A percentile compares a stretch with the other conserved stretches of the same genome.
These are phyloP conservation scores for Colletotrichum tropicicola DNA, from an alignment of 2,329 filamentous ascomycete species.

Conservation along the genomic window DNA sequence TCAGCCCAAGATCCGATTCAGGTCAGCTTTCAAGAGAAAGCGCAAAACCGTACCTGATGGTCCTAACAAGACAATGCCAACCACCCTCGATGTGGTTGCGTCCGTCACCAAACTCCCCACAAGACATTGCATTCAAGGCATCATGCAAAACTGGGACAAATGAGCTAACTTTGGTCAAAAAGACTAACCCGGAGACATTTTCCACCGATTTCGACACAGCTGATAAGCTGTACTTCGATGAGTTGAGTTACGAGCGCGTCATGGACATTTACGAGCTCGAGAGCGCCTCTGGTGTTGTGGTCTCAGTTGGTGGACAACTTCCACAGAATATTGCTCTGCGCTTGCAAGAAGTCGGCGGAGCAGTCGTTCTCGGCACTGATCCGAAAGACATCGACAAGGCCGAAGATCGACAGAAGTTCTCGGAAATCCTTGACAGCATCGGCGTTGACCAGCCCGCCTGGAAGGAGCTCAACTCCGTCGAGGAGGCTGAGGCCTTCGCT, in stretches of 20 bases:
- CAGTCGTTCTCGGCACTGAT: slow-evolving; percentile 91
- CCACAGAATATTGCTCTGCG: slow-evolving; percentile 97
- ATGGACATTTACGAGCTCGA: slow-evolving; percentile 99
- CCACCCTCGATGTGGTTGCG: no score
- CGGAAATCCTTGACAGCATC: slow-evolving; percentile 94
- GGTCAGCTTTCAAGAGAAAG: no score
- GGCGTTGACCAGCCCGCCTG: slow-evolving; percentile 96
- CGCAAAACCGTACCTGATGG: no score
- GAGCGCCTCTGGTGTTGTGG: slow-evolving; percentile 84
- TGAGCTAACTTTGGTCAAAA: slow-evolving; percentile 8
- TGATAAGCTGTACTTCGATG: slow-evolving; percentile 95
- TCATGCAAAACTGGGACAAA: background rate
- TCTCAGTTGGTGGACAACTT: slow-evolving; percentile 94
- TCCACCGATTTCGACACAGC: slow-evolving; percentile 88
- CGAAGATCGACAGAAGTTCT: slow-evolving; percentile 98
- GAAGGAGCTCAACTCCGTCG: slow-evolving; percentile 93
- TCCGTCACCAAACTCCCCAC: no score
- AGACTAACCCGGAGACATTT: slow-evolving; percentile 83
- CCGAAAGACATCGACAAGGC: slow-evolving; percentile 97
- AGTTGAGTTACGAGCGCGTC: slow-evolving; percentile 94
- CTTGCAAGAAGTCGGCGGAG: slow-evolving; percentile 89
- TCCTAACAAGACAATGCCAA: no score
- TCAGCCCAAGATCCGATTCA: no score
- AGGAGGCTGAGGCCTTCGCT: slow-evolving; percentile 88
- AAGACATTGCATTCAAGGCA: no score